phyloP scores from a whole-genome alignment of 2,329 filamentous ascomycete genomes.

The Hymenoscyphus linearis region DNA sequence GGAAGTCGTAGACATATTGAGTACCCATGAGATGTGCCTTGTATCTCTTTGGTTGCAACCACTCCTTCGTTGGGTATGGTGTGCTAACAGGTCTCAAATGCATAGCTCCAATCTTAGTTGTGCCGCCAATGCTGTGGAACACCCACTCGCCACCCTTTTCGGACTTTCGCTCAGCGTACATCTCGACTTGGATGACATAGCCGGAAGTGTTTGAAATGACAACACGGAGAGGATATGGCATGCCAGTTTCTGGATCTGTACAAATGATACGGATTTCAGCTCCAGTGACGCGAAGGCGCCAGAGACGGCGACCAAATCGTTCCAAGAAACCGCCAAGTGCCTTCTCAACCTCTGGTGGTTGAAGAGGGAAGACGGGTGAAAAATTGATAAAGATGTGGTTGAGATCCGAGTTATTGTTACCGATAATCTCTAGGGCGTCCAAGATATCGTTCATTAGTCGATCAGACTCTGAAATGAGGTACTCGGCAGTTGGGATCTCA shows the following conservation, averaged over 20 bases:
- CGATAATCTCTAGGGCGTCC: constrained; percentile 95
- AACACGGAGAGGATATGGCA: constrained; percentile 87
- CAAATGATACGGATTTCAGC: constrained; percentile 98
- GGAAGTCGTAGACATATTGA: constrained; percentile 99
- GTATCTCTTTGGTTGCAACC: constrained; percentile 97
- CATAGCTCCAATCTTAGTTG: constrained; percentile 91
- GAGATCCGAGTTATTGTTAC: constrained; percentile 97
- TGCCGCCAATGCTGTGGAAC: constrained; percentile 95
- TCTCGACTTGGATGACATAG: constrained; percentile 94
- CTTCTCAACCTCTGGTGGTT: constrained; percentile 85
- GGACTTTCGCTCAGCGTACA: constrained; percentile 96
- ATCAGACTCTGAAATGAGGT: constrained; percentile 95
- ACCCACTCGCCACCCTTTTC: constrained; percentile 93
- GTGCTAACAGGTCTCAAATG: constrained; percentile 86
- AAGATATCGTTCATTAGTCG: constrained; percentile 96
- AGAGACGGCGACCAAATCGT: constrained; percentile 88
- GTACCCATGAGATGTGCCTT: constrained; percentile 99
- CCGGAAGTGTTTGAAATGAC: constrained; percentile 98
- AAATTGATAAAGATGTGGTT: constrained; percentile 99
- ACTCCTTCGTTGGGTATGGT: constrained; percentile 97
- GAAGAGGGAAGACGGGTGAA: constrained; percentile 88
- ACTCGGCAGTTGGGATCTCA: constrained; percentile 97
- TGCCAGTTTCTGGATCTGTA: constrained; percentile 79
- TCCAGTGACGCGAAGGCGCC: constrained; percentile 93
- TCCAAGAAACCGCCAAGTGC: constrained; percentile 93